Evolutionary conservation across 306 rosid genomes (phyloP).

Genomic region (Leucaena leucocephala): DNA sequence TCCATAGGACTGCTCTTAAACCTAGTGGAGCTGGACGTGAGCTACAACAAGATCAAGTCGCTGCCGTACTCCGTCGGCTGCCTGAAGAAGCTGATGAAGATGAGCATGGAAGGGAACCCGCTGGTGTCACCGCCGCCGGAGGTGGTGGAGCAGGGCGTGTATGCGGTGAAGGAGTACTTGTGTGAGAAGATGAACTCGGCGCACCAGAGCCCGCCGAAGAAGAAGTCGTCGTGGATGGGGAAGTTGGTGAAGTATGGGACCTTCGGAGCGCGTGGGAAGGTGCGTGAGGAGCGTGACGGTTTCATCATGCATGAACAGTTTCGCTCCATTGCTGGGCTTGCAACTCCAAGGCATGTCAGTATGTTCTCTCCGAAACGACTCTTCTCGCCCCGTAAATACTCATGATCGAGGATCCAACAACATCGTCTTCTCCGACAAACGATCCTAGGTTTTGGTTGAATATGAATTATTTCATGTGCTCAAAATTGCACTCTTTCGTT

Average conservation of each 20-base stretch:
- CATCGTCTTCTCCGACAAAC: neutral
- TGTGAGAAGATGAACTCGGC: constrained; percentile 58
- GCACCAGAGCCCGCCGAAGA: constrained; percentile 42
- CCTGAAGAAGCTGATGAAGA: constrained; percentile 64
- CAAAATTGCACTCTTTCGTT: neutral
- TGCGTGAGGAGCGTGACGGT: constrained; percentile 37
- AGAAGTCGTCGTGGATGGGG: constrained; percentile 68
- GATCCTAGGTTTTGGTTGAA: neutral
- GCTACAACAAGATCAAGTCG: constrained; percentile 70
- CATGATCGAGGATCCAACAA: neutral
- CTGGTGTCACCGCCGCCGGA: constrained; percentile 67
- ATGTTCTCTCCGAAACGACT: constrained; percentile 77
- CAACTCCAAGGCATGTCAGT: constrained; percentile 72
- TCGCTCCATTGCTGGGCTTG: constrained; percentile 69
- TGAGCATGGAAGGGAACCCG: constrained; percentile 82
- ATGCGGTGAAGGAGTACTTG: constrained; percentile 68
- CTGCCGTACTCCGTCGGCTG: constrained; percentile 84
- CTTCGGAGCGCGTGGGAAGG: constrained; percentile 40
- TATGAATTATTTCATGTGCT: neutral
- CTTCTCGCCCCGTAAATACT: constrained; percentile 68
- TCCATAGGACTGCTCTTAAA: constrained; percentile 84
- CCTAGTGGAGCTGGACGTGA: constrained; percentile 74
- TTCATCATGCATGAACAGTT: constrained; percentile 47
- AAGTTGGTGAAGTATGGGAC: constrained; percentile 64
- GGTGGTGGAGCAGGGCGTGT: constrained; percentile 67